Evolutionary conservation across 257 asterid species (phyloP), one percentile per base, ranked within the genome.

Genomic region (Gentiana macrophylla): DNA sequence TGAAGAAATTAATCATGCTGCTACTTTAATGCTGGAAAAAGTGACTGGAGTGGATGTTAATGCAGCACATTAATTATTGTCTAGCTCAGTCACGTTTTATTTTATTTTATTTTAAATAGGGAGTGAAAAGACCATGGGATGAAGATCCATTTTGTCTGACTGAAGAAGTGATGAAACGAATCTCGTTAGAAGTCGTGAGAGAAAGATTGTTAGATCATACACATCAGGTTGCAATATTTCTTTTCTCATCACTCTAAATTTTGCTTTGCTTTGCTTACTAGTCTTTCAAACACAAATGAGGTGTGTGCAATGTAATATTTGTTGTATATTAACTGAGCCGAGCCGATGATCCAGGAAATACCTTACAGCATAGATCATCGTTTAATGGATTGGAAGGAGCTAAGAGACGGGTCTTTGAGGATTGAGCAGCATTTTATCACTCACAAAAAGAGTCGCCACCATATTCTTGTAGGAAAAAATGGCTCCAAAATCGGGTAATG

Each of bases 371-470:
- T 90, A 59, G 95, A 86, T 63, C 98, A 86, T 63, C 89, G 96
- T 4, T 74, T 86, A 81, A 76, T 86, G 80, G 79, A 81, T 71
- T 90, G 98, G 98, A 84, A 79, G 78, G 98, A 91, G 81, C 71
- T 84, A 13, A 70, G 76, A 52, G 96, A 91, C 53, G 96, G 98
- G 33, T 91, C 98, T 67, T 71, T 91, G 58, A 75, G 96, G 67
- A 87, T 91, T 52, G 98, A 87, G 84, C 98, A 91, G 55, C 98
- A 91, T 73, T 83, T 91, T 61, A 75, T 91, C 79, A 91, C 98
- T 53, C 80, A 58, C 72, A 91, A 91, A 81, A 59, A 82, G 38
- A 91, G 98, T 79, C 98, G 87, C 75, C 95, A 94, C 66, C 83
- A 81, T 67, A 91, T 91, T 64, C 81, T 91, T 8, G 89, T 91